phyloP scores from a whole-genome alignment of 164 flowering plant species.

The Vitis cinerea region DNA sequence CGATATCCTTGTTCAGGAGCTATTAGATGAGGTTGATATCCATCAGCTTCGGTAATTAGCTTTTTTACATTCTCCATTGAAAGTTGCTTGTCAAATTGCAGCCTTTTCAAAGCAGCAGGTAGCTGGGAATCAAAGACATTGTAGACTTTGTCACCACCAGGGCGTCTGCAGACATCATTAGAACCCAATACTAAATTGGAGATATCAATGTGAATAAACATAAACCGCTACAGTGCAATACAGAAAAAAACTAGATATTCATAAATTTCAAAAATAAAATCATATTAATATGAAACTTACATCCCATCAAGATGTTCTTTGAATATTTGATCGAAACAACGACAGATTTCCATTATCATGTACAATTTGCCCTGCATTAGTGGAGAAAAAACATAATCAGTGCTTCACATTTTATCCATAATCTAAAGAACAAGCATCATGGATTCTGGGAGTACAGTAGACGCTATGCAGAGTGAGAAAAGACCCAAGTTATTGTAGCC shows the following conservation, averaged over 20 bases:
- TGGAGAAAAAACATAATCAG: not conserved
- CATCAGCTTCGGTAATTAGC: slow-evolving; percentile 87
- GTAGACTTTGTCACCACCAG: slow-evolving; percentile 86
- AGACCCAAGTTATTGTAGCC: not conserved
- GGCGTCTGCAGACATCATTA: slow-evolving; percentile 48
- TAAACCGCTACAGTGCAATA: not conserved
- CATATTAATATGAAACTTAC: slow-evolving; percentile 34
- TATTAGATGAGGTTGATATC: slow-evolving; percentile 87
- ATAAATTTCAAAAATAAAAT: not conserved
- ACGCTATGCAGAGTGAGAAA: not conserved
- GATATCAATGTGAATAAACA: not conserved
- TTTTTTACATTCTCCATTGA: slow-evolving; percentile 77
- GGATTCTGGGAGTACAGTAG: too few species aligned
- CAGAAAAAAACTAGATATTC: not conserved
- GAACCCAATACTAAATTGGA: not conserved
- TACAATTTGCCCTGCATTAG: slow-evolving; percentile 75
- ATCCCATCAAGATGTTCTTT: slow-evolving; percentile 92
- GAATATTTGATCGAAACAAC: slow-evolving; percentile 71
- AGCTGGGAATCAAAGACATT: slow-evolving; percentile 76
- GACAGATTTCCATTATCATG: slow-evolving; percentile 79
- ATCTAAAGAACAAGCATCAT: not conserved
- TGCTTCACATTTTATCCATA: slow-evolving; percentile 2
- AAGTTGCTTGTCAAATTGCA: slow-evolving; percentile 87
- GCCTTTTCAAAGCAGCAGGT: slow-evolving; percentile 77
- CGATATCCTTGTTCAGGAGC: slow-evolving; percentile 90